These are phyloP conservation scores for Nakazawaea holstii DNA, from an alignment of 805 yeast species.

Conservation along the genomic window DNA sequence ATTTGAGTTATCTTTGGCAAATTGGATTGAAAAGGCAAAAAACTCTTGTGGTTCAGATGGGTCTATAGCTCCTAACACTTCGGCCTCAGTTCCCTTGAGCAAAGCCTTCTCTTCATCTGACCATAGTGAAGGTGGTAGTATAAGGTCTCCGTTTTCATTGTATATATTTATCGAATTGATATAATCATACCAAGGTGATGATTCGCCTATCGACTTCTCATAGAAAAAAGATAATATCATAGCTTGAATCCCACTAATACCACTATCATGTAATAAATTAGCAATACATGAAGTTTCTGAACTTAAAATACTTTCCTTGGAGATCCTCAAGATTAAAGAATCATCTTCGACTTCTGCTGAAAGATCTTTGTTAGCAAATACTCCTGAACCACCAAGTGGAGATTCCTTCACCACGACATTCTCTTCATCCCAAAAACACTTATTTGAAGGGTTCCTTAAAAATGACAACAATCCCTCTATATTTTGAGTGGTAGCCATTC, in stretches of 20 bases:
- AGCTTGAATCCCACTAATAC: slow-evolving; percentile 58
- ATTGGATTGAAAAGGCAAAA: slow-evolving; percentile 33
- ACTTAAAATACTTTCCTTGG: slow-evolving; percentile 56
- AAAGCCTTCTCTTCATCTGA: slow-evolving; percentile 35
- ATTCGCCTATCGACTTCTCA: slow-evolving; percentile 51
- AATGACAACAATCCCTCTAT: slow-evolving; percentile 36
- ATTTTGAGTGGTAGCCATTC: slow-evolving; percentile 26
- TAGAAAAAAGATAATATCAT: slow-evolving; percentile 67
- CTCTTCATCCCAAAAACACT: slow-evolving; percentile 49
- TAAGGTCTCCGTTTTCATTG: slow-evolving; percentile 24
- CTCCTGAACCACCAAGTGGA: slow-evolving; percentile 64
- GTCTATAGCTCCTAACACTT: slow-evolving; percentile 54
- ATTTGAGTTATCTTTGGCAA: slow-evolving; percentile 29
- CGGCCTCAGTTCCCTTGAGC: slow-evolving; percentile 59
- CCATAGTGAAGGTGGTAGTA: slow-evolving; percentile 69
- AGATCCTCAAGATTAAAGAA: slow-evolving; percentile 45
- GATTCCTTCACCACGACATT: slow-evolving; percentile 41
- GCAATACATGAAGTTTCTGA: slow-evolving; percentile 57
- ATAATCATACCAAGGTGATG: slow-evolving; percentile 79
- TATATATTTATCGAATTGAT: slow-evolving; percentile 44
- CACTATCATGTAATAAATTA: slow-evolving; percentile 58
- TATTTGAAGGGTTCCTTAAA: slow-evolving; percentile 40
- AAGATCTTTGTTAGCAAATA: slow-evolving; percentile 44
- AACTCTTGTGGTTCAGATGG: slow-evolving; percentile 33
- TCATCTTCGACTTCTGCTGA: slow-evolving; percentile 24